These are phyloP conservation scores for Gossypium trilobum DNA, from an alignment of 441 rosid genomes.

Conservation along the genomic window DNA sequence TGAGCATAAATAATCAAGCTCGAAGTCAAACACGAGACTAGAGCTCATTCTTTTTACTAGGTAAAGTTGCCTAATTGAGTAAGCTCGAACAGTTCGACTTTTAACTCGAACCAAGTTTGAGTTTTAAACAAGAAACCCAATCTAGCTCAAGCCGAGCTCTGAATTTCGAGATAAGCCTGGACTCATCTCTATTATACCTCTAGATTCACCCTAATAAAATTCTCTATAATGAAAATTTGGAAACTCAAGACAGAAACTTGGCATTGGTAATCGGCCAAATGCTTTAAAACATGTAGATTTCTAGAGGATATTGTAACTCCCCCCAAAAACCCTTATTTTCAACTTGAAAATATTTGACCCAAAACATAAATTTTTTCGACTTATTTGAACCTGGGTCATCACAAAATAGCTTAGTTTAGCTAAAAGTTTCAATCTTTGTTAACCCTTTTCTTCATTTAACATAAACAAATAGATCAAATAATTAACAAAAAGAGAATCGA, in stretches of 20 bases:
- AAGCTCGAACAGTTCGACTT: background rate
- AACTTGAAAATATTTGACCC: background rate
- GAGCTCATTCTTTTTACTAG: background rate
- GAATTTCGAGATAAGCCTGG: background rate
- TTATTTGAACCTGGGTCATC: background rate
- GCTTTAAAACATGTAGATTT: no score
- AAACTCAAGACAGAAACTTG: background rate
- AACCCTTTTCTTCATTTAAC: conserved; percentile 1
- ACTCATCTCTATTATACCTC: background rate
- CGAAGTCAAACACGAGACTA: background rate
- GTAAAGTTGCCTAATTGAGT: background rate
- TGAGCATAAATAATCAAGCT: background rate
- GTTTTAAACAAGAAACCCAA: background rate
- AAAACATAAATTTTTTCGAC: background rate
- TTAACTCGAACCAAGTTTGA: background rate
- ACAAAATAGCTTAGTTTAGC: background rate
- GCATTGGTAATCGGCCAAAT: background rate
- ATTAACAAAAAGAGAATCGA: background rate
- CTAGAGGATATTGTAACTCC: no score
- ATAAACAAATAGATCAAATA: background rate
- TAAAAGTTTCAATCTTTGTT: background rate
- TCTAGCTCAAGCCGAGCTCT: background rate
- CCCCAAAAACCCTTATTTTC: background rate
- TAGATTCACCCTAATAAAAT: background rate
- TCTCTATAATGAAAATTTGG: background rate